Evolutionary conservation across 352 stramenopile species (phyloP).

Genomic region (Phytophthora cajani): DNA sequence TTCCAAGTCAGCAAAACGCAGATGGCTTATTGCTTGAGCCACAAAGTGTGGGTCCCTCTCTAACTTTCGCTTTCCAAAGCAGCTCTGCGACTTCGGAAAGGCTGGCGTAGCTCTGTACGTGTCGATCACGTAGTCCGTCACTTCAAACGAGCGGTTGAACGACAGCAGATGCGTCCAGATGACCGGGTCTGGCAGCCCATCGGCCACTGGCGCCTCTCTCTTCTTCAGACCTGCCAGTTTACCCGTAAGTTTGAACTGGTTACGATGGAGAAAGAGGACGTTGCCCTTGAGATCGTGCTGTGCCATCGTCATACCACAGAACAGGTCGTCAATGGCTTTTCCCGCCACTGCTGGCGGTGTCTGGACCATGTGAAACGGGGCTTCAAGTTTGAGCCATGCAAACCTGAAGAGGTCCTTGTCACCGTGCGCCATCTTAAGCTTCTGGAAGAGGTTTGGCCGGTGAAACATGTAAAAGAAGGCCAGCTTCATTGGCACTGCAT

Average conservation of each 20-base stretch:
- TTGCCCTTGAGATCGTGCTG: constrained; percentile 41
- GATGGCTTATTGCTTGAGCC: constrained; percentile 22
- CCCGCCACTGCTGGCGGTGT: constrained; percentile 47
- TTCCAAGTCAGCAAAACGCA: constrained; percentile 42
- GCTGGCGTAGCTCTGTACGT: constrained; percentile 46
- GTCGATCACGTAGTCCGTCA: constrained; percentile 54
- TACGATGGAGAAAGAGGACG: constrained; percentile 62
- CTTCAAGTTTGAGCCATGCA: constrained; percentile 55
- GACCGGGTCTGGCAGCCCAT: constrained; percentile 43
- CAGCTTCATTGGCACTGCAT: constrained; percentile 36
- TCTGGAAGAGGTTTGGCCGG: constrained; percentile 41
- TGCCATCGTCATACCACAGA: constrained; percentile 63
- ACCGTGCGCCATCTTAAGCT: constrained; percentile 47
- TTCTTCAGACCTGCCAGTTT: constrained; percentile 26
- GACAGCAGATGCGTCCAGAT: constrained; percentile 74
- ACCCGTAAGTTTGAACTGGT: constrained; percentile 48
- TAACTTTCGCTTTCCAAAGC: constrained; percentile 50
- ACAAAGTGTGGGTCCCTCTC: constrained; percentile 38
- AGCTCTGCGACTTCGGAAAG: constrained; percentile 57
- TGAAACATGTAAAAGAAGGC: constrained; percentile 56
- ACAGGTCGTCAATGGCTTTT: constrained; percentile 33
- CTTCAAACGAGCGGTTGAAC: constrained; percentile 50
- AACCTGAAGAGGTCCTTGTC: constrained; percentile 76
- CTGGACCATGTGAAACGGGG: constrained; percentile 61
- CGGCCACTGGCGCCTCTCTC: constrained; percentile 21